Base-by-base conservation (phyloP, 495 filamentous ascomycete genomes). In the Penicillium manginii region DNA sequence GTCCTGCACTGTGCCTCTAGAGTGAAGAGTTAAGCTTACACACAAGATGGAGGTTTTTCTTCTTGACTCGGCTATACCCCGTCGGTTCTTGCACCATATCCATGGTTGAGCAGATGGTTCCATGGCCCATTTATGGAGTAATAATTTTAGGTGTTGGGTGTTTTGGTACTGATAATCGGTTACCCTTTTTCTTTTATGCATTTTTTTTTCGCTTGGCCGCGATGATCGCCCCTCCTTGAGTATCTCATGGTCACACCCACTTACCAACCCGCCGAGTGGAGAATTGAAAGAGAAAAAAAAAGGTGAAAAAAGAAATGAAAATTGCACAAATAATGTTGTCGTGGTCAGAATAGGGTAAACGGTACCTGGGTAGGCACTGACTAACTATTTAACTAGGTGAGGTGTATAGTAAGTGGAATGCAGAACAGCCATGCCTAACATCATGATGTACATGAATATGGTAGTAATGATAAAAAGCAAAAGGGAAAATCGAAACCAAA, bases 161-260 rank as follows among this genome's bases (percentile, higher is more conserved):
- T n/a, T 4, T 14, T 47, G 21, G 12, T 59, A 45, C 50, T 58
- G 15, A 47, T 47, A 46, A 37, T 43, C 10, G 46, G 4, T 54
- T 29, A 52, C 52, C 0, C 31, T 50, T 54, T 59, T 48, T 52
- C 17, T 31, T 52, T 26, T 7, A 8, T 8, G 22, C 23, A 40
- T 55, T 45, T 47, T 43, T 50, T 54, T 61, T 69, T 69, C 59
- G 53, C 64, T 64, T 61, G 57, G 60, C 56, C 48, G 42, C 50
- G 61, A 66, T 70, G 69, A 72, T 72, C 69, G 62, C 49, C 69
- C 61, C 55, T 64, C 55, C 56, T 67, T 52, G 49, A 52, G 39
- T 35, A 57, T 55, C 54, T 52, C 54, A 62, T 57, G 49, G 59
- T 62, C 52, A 54, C 55, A 61, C 57, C 68, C 63, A 69, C 57